These are phyloP conservation scores for Fusarium floridanum DNA, from an alignment of 2,329 filamentous ascomycete genomes.

Conservation along the genomic window DNA sequence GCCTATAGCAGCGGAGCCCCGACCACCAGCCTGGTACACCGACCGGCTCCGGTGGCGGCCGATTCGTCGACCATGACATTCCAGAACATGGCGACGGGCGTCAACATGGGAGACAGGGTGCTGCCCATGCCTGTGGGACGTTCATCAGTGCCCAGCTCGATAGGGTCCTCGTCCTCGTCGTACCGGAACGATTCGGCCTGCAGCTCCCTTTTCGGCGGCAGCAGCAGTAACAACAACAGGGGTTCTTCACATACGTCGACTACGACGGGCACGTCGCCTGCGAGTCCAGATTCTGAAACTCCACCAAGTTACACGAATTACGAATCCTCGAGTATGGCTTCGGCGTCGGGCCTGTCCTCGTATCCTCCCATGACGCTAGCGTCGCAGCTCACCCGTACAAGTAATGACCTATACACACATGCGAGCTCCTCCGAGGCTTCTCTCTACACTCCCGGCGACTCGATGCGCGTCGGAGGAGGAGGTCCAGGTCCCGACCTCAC, in stretches of 20 bases:
- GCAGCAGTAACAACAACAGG: background rate
- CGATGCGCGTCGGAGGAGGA: slow-evolving; percentile 14
- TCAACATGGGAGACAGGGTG: slow-evolving; percentile 37
- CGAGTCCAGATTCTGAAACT: slow-evolving; percentile 38
- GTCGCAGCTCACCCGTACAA: slow-evolving; percentile 33
- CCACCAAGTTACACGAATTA: slow-evolving; percentile 43
- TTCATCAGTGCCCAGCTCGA: slow-evolving; percentile 33
- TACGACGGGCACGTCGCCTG: slow-evolving; percentile 36
- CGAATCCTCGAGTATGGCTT: slow-evolving; percentile 36
- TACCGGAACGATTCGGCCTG: slow-evolving; percentile 45
- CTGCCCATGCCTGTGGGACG: slow-evolving; percentile 37
- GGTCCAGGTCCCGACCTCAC: slow-evolving; percentile 39
- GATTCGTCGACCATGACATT: slow-evolving; percentile 39
- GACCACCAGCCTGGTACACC: slow-evolving; percentile 31
- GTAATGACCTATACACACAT: slow-evolving; percentile 38
- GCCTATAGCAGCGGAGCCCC: slow-evolving; percentile 38
- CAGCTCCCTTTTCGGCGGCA: slow-evolving; percentile 42
- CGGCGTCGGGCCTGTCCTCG: slow-evolving; percentile 23
- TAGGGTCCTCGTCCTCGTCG: slow-evolving; percentile 36
- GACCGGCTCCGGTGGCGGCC: slow-evolving; percentile 19
- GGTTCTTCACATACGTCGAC: slow-evolving; percentile 28
- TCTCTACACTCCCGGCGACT: slow-evolving; percentile 22
- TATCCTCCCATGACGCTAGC: slow-evolving; percentile 33
- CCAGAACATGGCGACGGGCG: slow-evolving; percentile 33
- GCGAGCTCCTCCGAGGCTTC: slow-evolving; percentile 30